Evolutionary conservation across 2,329 filamentous ascomycete genomes (phyloP).

Genomic region (Aspergillus spinulosporus): DNA sequence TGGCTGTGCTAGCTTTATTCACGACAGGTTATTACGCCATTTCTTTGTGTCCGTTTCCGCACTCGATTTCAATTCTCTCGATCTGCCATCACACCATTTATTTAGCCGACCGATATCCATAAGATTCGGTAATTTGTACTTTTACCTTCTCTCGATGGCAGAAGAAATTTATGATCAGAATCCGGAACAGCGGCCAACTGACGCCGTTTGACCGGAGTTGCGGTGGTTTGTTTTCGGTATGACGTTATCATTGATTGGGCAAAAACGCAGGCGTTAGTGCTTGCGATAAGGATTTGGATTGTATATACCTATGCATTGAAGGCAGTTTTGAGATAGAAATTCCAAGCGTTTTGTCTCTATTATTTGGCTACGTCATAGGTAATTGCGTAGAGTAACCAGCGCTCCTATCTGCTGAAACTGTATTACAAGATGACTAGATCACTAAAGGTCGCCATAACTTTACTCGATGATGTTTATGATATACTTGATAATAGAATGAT

Average conservation of each 20-base stretch:
- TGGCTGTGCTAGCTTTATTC: slow-evolving; percentile 19
- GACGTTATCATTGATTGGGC: slow-evolving; percentile 15
- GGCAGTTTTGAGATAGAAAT: slow-evolving; percentile 25
- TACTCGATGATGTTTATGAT: neutral
- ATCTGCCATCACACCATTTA: neutral
- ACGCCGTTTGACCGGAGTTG: slow-evolving; percentile 16
- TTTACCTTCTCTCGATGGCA: slow-evolving; percentile 21
- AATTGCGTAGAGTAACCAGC: neutral
- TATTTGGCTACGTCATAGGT: slow-evolving; percentile 3
- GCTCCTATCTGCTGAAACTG: neutral
- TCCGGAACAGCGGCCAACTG: slow-evolving; percentile 1
- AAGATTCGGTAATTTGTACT: slow-evolving; percentile 27
- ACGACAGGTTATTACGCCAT: slow-evolving; percentile 29
- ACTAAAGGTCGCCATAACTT: neutral
- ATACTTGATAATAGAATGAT: neutral
- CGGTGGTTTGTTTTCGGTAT: slow-evolving; percentile 15
- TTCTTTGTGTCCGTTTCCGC: slow-evolving; percentile 18
- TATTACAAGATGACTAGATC: neutral
- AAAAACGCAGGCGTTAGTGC: slow-evolving; percentile 20
- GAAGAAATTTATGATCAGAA: slow-evolving; percentile 20
- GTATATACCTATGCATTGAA: slow-evolving; percentile 27
- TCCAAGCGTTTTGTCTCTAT: slow-evolving; percentile 12
- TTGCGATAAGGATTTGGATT: slow-evolving; percentile 23
- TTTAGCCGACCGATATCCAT: neutral
- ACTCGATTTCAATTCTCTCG: neutral